Evolutionary conservation across 352 stramenopile species (phyloP).

Genomic region (Detonula confervacea): DNA sequence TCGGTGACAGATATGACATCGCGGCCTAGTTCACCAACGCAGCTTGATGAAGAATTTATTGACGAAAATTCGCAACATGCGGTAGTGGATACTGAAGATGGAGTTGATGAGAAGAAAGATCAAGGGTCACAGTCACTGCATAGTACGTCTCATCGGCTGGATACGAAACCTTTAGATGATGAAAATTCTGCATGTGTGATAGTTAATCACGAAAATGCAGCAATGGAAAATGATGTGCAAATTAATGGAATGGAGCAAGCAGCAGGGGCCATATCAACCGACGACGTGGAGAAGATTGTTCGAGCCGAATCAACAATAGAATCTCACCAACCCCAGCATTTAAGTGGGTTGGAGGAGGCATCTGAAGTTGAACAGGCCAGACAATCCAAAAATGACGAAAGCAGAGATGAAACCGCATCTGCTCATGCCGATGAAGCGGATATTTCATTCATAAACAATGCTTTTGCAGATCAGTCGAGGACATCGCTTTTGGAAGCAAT

Average conservation of each 20-base stretch:
- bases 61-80: background rate
- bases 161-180: background rate
- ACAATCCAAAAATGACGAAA: background rate
- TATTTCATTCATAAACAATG: conserved; percentile 15
- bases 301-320: background rate
- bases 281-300: background rate
- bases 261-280: background rate
- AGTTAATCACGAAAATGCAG: background rate
- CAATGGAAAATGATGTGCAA: background rate
- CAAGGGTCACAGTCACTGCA: no score
- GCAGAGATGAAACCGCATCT: conserved; percentile 8
- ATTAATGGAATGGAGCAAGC: background rate
- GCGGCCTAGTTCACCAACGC: background rate
- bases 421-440: conserved; percentile 6
- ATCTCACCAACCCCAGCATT: background rate
- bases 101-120: background rate
- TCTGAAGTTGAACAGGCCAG: background rate
- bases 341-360: background rate
- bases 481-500: conserved; percentile 39
- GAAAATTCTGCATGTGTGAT: background rate
- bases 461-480: conserved; percentile 32
- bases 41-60: background rate
- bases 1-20: background rate
- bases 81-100: background rate
- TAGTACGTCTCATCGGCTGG: background rate